Percentiles rank a stretch among this genome's conserved stretches.
phyloP scores from a whole-genome alignment of 2,329 filamentous ascomycete genomes.

The Juglanconis juglandina region DNA sequence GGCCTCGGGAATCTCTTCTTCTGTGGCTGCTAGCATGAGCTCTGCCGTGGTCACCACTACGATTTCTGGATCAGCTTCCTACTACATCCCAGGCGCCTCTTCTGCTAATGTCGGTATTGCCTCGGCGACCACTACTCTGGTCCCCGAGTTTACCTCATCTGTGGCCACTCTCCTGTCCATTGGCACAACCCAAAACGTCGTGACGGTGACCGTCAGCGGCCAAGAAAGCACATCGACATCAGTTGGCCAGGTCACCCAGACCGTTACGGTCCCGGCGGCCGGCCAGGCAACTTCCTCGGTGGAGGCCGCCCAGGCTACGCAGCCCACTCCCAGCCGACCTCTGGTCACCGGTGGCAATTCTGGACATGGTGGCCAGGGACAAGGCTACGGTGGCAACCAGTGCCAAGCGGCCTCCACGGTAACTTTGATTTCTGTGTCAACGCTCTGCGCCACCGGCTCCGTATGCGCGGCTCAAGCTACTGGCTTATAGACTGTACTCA shows the following conservation, averaged over 20 bases:
- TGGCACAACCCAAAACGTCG: background rate
- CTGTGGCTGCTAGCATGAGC: constrained; percentile 16
- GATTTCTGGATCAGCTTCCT: constrained; percentile 11
- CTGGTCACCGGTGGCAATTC: background rate
- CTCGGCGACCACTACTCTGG: background rate
- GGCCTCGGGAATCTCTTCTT: constrained; percentile 11
- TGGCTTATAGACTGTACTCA: background rate
- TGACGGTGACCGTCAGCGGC: constrained; percentile 6
- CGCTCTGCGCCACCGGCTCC: constrained; percentile 10
- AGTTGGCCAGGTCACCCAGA: constrained; percentile 1
- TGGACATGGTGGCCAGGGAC: background rate
- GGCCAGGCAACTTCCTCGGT: background rate
- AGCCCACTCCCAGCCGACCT: background rate
- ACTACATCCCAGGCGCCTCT: constrained; percentile 10
- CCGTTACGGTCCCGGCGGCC: background rate
- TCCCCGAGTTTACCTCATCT: background rate
- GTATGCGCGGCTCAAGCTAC: constrained; percentile 2
- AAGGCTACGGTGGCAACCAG: background rate
- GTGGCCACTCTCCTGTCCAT: constrained; percentile 1
- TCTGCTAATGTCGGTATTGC: constrained; percentile 1
- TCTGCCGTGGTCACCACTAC: constrained; percentile 16
- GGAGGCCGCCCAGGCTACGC: background rate
- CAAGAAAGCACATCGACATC: constrained; percentile 2
- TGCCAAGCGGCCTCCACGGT: constrained; percentile 13
- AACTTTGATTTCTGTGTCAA: constrained; percentile 14